phyloP scores from a whole-genome alignment of 305 asterid genomes.

The Nicotiana rustica region DNA sequence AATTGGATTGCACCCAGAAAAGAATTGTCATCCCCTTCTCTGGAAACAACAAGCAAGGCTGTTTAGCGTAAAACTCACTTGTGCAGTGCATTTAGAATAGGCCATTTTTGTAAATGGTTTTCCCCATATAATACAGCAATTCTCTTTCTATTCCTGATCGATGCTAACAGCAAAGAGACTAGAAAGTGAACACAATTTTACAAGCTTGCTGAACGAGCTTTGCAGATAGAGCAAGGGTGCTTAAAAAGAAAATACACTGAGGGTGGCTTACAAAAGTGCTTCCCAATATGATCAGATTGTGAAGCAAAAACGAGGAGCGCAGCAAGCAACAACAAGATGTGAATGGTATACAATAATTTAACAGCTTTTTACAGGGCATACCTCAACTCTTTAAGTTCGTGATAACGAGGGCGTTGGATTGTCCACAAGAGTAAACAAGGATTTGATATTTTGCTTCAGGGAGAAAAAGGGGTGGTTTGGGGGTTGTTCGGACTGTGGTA shows the following conservation, averaged over 20 bases:
- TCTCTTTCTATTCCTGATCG: neutral
- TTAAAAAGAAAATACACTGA: no score
- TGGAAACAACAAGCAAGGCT: neutral
- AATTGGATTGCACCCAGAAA: neutral
- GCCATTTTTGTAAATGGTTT: neutral
- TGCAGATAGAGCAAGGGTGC: neutral
- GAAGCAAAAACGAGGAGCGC: neutral
- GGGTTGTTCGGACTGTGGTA: neutral
- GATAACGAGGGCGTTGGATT: neutral
- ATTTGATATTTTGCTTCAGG: neutral
- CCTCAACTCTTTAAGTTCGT: neutral
- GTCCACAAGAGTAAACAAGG: neutral
- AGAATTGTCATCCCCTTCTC: neutral
- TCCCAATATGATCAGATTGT: neutral
- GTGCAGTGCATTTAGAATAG: neutral
- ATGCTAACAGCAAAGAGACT: neutral
- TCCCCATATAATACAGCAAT: neutral
- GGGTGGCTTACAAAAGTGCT: neutral
- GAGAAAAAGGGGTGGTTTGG: no score
- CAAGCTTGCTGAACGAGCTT: neutral
- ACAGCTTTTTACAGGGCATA: neutral
- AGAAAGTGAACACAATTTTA: neutral
- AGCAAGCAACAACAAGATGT: neutral
- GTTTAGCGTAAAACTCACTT: neutral
- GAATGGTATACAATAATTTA: neutral